Evolutionary conservation across 1,139 yeast genomes (phyloP).

Genomic region (Sugiyamaella castrensis): DNA sequence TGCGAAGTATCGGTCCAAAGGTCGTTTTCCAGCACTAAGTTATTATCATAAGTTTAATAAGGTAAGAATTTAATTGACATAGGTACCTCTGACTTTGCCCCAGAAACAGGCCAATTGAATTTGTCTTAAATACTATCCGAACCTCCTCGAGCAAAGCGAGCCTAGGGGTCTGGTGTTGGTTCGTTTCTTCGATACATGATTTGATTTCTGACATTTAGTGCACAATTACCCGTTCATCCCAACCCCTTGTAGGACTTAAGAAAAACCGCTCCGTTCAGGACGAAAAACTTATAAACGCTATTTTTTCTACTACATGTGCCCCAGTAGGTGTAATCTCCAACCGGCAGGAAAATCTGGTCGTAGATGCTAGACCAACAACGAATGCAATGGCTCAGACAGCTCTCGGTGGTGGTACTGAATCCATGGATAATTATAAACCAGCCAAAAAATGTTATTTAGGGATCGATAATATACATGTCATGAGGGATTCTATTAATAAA

Average conservation of each 20-base stretch:
- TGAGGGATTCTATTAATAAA: conserved; percentile 76
- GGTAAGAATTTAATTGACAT: too few relatives aligned
- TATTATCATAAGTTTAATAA: conserved; percentile 65
- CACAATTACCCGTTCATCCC: conserved; percentile 84
- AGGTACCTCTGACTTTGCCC: too few relatives aligned
- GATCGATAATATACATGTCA: conserved; percentile 91
- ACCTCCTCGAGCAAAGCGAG: too few relatives aligned
- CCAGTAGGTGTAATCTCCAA: conserved; percentile 25
- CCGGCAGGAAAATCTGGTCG: conserved; percentile 64
- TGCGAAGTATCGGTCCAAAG: conserved; percentile 79
- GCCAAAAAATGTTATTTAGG: conserved; percentile 76
- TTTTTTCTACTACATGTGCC: conserved; percentile 46
- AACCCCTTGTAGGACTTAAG: conserved; percentile 88
- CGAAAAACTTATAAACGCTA: conserved; percentile 73
- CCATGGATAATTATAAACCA: conserved; percentile 74
- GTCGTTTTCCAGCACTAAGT: conserved; percentile 76
- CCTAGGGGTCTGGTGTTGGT: too few relatives aligned
- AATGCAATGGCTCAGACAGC: conserved; percentile 98
- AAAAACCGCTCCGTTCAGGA: conserved; percentile 89
- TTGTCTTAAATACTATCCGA: too few relatives aligned
- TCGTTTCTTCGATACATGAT: too few relatives aligned
- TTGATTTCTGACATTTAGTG: conserved; percentile 37
- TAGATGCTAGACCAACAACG: conserved; percentile 88
- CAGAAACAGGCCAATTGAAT: too few relatives aligned
- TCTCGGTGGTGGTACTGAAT: conserved; percentile 94